Base-by-base conservation (phyloP, 2,329 filamentous ascomycete genomes). In the Exophiala spinifera region DNA sequence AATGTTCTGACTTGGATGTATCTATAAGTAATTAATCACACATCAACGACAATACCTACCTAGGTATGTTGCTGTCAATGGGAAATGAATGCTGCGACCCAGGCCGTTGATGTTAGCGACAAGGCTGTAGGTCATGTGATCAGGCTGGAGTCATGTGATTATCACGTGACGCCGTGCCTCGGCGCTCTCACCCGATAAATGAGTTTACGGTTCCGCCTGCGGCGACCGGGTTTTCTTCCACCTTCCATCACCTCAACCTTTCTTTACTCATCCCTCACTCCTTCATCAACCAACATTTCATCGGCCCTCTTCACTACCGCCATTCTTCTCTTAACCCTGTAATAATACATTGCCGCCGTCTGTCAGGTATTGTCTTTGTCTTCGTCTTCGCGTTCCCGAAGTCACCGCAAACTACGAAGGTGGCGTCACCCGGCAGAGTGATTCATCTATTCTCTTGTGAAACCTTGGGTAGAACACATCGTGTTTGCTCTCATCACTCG, bases 401-500 rank as follows among this genome's bases (percentile, higher is more conserved):
- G 14, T 23, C n/a, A 15, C 42, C 42, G 42, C 42, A 44, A 44
- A 44, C 42, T 11, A 21, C n/a, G 42, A n/a, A 39, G 28, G 36
- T 15, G 36, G 36, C n/a, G 36, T 39, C 5, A 39, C 17, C 28
- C 17, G 17, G 11, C 36, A 39, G 36, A 39, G 7, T 39, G 5
- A 39, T n/a, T 19, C 10, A 15, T 39, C 36, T 5, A 39, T 39
- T 19, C 36, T 39, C 17, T 39, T 39, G 36, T 39, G 36, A 44
- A 21, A 23, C 42, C n/a, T 44, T 10, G n/a, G 20, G 19, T 2
- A 31, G 20, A 25, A 44, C 20, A 23, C 42, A 44, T 25, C n/a
- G 42, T 44, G 42, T 44, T 21, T 44, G 42, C 23, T n/a, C 23
- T 21, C 42, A 44, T 44, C 21, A n/a, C 42, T 28, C 42, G 42